Conservation (phyloP, 768 basidiomycete genomes). For the Galerina marginata region DNA sequence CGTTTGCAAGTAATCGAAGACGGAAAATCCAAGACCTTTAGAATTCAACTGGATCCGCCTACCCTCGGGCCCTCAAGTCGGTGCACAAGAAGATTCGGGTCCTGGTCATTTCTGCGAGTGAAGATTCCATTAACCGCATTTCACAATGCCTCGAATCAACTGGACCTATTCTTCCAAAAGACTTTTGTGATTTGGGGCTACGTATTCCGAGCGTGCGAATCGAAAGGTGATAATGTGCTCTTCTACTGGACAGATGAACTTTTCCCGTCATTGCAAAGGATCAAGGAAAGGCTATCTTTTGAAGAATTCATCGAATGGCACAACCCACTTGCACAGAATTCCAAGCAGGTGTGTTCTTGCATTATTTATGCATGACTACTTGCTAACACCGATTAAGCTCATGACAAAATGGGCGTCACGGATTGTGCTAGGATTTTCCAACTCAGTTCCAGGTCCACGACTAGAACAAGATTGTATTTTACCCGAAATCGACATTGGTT, state of each 20-base stretch:
- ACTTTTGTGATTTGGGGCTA: constrained; percentile 59
- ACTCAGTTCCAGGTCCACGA: constrained; percentile 60
- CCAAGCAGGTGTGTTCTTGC: constrained; percentile 46
- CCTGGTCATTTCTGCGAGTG: constrained; percentile 56
- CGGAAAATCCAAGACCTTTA: constrained; percentile 26
- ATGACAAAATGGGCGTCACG: constrained; percentile 71
- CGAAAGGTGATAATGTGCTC: constrained; percentile 64
- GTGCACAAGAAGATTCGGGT: constrained; percentile 65
- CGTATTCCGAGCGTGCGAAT: constrained; percentile 65
- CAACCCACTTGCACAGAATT: constrained; percentile 55
- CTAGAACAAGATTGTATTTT: constrained; percentile 42
- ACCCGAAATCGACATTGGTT: constrained; percentile 53
- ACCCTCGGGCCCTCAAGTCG: constrained; percentile 60
- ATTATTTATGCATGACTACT: not conserved
- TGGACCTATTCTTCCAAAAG: constrained; percentile 48
- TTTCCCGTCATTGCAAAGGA: constrained; percentile 17
- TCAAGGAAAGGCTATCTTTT: constrained; percentile 41
- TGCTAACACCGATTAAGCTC: constrained; percentile 38
- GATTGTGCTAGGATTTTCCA: constrained; percentile 64
- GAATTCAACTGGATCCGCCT: constrained; percentile 51
- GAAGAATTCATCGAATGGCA: constrained; percentile 57
- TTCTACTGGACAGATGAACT: constrained; percentile 58
- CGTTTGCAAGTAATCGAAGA: constrained; percentile 25
- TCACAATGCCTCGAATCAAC: constrained; percentile 31
- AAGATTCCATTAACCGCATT: constrained; percentile 43